Percentiles rank a stretch among this genome's conserved stretches.
Conservation (phyloP, 768 basidiomycete species). For the Rhodotorula babjevae region DNA sequence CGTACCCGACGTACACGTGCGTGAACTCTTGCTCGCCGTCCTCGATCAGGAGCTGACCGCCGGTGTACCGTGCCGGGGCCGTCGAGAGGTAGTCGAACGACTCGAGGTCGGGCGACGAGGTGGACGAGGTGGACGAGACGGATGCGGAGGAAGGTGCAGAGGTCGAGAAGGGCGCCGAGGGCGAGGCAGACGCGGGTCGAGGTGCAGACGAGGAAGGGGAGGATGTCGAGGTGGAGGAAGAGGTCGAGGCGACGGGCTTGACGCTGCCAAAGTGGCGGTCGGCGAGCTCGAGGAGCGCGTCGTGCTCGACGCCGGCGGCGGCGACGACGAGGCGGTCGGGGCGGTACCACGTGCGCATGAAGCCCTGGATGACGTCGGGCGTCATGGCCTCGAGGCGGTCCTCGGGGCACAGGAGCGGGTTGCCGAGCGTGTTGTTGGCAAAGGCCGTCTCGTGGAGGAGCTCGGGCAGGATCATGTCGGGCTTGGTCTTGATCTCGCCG, state of each 20-base stretch:
- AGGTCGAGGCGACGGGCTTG: conserved; percentile 46
- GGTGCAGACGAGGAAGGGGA: conserved; percentile 50
- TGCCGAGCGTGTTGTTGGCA: conserved; percentile 71
- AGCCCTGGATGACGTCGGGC: conserved; percentile 58
- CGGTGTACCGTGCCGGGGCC: conserved; percentile 61
- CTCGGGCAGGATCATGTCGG: conserved; percentile 90
- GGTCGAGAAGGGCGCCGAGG: conserved; percentile 35
- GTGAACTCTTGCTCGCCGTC: conserved; percentile 64
- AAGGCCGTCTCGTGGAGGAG: conserved; percentile 83
- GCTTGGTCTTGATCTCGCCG: conserved; percentile 77
- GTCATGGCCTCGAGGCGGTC: conserved; percentile 70
- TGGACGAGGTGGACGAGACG: conserved; percentile 1
- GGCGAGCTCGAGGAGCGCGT: conserved; percentile 76
- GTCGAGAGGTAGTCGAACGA: conserved; percentile 45
- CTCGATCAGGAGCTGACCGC: conserved; percentile 68
- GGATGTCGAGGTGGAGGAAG: conserved; percentile 50
- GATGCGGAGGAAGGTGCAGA: conserved; percentile 54
- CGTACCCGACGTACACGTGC: conserved; percentile 87
- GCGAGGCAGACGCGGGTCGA: conserved; percentile 49
- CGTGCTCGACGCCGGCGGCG: conserved; percentile 85
- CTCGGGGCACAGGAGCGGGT: conserved; percentile 79
- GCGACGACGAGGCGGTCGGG: conserved; percentile 95
- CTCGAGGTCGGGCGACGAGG: conserved; percentile 38
- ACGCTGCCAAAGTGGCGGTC: conserved; percentile 75
- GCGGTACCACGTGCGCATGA: conserved; percentile 74